Conservation (phyloP, 2,329 filamentous ascomycete genomes). For the Calonectria pseudoreteaudii region DNA sequence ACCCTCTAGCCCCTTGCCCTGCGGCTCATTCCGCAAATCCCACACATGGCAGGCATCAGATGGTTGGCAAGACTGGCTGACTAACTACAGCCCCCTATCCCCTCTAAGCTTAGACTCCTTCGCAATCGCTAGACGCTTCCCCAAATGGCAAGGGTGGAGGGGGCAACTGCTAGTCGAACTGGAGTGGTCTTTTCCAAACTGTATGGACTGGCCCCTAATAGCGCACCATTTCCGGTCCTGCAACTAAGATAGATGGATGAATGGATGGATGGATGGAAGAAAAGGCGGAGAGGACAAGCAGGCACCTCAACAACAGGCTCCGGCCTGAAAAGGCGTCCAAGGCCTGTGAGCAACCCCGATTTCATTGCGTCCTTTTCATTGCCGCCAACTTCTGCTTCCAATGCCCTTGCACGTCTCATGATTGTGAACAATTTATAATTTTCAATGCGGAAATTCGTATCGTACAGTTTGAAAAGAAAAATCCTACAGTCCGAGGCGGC, state of each 20-base stretch:
- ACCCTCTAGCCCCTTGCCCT: neutral
- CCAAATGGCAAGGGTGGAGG: neutral
- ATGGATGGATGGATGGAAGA: neutral
- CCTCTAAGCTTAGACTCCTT: neutral
- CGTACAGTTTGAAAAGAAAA: neutral
- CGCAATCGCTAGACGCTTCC: constrained; percentile 11
- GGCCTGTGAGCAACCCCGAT: too few species aligned
- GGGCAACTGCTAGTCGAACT: neutral
- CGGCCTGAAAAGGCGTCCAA: neutral
- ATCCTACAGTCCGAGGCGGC: neutral
- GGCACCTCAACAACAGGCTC: neutral
- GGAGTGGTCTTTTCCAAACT: neutral
- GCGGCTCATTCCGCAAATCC: constrained; percentile 2
- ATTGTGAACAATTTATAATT: neutral
- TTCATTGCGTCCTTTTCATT: neutral
- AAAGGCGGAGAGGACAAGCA: neutral
- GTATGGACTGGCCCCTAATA: neutral
- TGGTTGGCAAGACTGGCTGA: neutral
- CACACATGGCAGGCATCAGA: neutral
- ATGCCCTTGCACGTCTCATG: neutral
- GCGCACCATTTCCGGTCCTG: neutral
- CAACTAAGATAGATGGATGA: neutral
- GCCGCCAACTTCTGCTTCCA: neutral
- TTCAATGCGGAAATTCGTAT: neutral
- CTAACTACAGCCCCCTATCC: neutral